Conservation (phyloP, 2,329 filamentous ascomycete genomes). For the Cytospora piceicola region DNA sequence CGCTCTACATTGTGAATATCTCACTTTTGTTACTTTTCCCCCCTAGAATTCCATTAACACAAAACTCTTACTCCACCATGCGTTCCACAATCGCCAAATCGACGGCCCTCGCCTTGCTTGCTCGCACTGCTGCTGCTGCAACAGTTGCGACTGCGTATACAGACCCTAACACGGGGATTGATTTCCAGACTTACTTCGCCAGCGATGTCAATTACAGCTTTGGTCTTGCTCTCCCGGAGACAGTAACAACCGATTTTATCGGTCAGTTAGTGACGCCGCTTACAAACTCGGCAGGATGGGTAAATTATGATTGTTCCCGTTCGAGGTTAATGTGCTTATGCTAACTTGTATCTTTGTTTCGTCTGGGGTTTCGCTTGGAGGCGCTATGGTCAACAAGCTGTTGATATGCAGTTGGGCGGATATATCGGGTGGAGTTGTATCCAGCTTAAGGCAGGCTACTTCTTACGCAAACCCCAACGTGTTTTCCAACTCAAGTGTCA, state of each 20-base stretch:
- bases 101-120: constrained; percentile 33
- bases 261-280: constrained; percentile 53
- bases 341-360: too few species aligned
- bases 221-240: constrained; percentile 55
- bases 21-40: not conserved
- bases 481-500: constrained; percentile 42
- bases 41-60: not conserved
- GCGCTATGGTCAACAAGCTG: constrained; percentile 48
- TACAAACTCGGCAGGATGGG: constrained; percentile 47
- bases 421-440: constrained; percentile 42
- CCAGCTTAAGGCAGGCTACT: constrained; percentile 31
- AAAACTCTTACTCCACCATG: constrained; percentile 21
- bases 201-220: constrained; percentile 46
- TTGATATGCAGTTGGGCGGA: constrained; percentile 51
- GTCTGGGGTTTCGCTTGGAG: constrained; percentile 49
- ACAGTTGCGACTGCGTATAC: constrained; percentile 43
- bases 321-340: too few species aligned
- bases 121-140: constrained; percentile 33
- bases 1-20: constrained; percentile 5
- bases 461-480: constrained; percentile 47
- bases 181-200: constrained; percentile 44
- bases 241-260: constrained; percentile 54
- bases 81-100: constrained; percentile 27
- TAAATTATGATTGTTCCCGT: too few species aligned
- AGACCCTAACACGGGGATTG: constrained; percentile 42